Evolutionary conservation across 305 asterid genomes (phyloP).

Genomic region (Rubia tinctorum): DNA sequence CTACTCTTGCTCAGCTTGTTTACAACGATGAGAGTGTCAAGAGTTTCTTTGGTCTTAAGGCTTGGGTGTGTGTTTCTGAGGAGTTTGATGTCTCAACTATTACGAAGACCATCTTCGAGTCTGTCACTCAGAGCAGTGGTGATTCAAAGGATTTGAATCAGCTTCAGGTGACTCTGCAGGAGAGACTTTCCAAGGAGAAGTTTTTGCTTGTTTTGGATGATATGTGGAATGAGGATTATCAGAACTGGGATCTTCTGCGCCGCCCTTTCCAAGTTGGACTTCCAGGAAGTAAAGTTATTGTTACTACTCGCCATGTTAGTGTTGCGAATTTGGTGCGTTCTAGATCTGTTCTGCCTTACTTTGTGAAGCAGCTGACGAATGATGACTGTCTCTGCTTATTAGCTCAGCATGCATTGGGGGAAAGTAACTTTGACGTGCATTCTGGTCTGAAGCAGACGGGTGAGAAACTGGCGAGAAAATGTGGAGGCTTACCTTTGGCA

Average conservation of each 20-base stretch:
- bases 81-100: constrained; percentile 35
- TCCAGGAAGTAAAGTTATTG: constrained; percentile 42
- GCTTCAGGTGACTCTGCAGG: constrained; percentile 31
- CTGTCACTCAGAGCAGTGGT: constrained; percentile 30
- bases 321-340: constrained; percentile 39
- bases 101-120: constrained; percentile 42
- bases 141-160: constrained; percentile 38
- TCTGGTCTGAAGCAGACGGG: constrained; percentile 31
- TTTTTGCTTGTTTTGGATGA: constrained; percentile 57
- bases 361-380: constrained; percentile 28
- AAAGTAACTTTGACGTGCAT: constrained; percentile 6
- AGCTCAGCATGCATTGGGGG: constrained; percentile 17
- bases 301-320: constrained; percentile 41
- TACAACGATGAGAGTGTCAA: constrained; percentile 29
- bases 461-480: constrained; percentile 39
- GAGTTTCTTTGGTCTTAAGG: constrained; percentile 29
- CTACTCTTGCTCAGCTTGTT: constrained; percentile 35
- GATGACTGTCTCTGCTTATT: constrained; percentile 30
- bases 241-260: constrained; percentile 41
- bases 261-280: constrained; percentile 42
- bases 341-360: constrained; percentile 21
- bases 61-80: constrained; percentile 58
- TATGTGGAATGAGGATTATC: constrained; percentile 46
- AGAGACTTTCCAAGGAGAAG: constrained; percentile 19
- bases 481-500: constrained; percentile 61